Percentiles rank a stretch among this genome's conserved stretches.
phyloP scores from a whole-genome alignment of 169 alveolate species.

The Plasmodium fragile region DNA sequence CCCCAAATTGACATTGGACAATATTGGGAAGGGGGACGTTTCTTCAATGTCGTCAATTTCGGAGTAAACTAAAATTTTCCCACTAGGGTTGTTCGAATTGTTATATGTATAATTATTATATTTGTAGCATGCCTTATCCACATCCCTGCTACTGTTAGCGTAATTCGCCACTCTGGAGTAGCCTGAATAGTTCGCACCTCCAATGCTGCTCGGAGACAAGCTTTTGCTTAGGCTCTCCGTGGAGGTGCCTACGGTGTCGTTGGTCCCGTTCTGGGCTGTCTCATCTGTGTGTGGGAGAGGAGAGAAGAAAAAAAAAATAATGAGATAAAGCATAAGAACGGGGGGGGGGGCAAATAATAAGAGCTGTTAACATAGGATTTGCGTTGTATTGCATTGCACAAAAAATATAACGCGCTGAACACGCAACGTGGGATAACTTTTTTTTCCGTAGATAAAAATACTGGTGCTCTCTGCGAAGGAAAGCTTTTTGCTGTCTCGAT shows the following conservation, averaged over 20 bases:
- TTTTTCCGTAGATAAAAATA: slow-evolving; percentile 16
- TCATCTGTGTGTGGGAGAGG: neutral
- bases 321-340: neutral
- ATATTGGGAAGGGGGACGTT: slow-evolving; percentile 60
- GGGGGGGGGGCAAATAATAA: neutral
- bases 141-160: neutral
- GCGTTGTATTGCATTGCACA: too few relatives aligned
- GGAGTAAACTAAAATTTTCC: slow-evolving; percentile 27
- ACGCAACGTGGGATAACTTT: neutral
- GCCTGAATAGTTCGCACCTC: neutral
- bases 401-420: neutral
- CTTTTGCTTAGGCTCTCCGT: neutral
- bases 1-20: slow-evolving; percentile 58
- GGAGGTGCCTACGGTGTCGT: neutral
- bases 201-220: neutral
- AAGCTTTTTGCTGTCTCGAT: slow-evolving; percentile 10
- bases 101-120: slow-evolving; percentile 41
- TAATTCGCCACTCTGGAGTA: neutral
- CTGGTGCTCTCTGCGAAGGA: slow-evolving; percentile 36
- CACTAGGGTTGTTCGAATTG: slow-evolving; percentile 1
- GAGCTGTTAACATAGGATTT: neutral
- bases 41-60: slow-evolving; percentile 71
- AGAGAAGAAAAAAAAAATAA: neutral
- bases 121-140: neutral
- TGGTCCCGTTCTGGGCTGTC: neutral